Base-by-base conservation (phyloP, 208 protist genomes). In the Leishmania major region DNA sequence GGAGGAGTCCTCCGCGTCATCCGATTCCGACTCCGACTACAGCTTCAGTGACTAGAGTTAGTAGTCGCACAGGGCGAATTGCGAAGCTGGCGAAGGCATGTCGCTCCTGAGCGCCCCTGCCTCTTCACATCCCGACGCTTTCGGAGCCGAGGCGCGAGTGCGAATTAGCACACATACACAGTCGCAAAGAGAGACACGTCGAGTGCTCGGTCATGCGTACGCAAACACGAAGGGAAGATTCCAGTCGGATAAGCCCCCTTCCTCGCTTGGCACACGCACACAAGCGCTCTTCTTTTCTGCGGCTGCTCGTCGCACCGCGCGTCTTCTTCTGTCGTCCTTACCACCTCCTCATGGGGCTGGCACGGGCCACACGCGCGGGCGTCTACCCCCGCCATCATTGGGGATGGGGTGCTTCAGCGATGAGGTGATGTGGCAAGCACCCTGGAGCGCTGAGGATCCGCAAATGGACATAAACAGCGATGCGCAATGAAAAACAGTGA, bases 1-100 rank as follows among this genome's bases (percentile, higher is more conserved):
- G 15, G 83, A 83, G 45, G 67, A 88, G 59, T 83, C 80, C 47
- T 51, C 77, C 37, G 77, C 82, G 55, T 84, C 82, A 15, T 83
- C 72, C 10, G 79, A 84, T 22, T 83, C 88, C 40, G 90, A 85
- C 51, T 87, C 80, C 7, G 87, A 91, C 70, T 77, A 83, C 79
- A 86, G 87, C 78, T 93, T 93, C 73, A 93, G 90, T 70, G 90
- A 93, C 53, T 93, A 74, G 43, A 51, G 17, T 25, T n/a, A 7
- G 13, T 37, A 17, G 69, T 35, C 43, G 3, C 45, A 19, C 40
- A 49, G 0, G 69, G 49, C 69, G 4, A 74, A 74, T 5, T 17
- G 28, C 40, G 43, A 53, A 15, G 40, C 49, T 74, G 13, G 11
- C 13, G 25, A 74, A 35, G 19, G 45, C 17, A 13, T 55, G 10